Evolutionary conservation across 225 moss, liverwort and hornwort species (phyloP).

Genomic region (Asterella californica): DNA sequence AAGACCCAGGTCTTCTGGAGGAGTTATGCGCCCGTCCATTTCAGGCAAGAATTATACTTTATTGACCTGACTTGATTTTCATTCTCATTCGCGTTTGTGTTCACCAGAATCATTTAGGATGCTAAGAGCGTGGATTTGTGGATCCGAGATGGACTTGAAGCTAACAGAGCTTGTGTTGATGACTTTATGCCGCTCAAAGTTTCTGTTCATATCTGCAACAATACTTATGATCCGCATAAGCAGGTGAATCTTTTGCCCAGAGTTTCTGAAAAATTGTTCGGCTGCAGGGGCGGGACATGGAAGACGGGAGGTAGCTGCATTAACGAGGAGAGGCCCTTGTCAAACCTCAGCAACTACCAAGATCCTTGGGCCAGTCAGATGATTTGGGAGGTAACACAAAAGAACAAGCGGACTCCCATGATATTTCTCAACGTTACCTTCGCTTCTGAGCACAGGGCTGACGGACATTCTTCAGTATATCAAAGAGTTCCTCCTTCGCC

Average conservation of each 20-base stretch:
- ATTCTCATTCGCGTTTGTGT: neutral
- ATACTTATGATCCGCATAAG: neutral
- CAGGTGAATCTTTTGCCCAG: neutral
- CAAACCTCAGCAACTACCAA: slow-evolving; percentile 44
- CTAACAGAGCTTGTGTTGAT: too few relatives aligned
- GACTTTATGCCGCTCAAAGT: neutral
- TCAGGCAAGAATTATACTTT: slow-evolving; percentile 40
- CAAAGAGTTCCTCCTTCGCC: slow-evolving; percentile 53
- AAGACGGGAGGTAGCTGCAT: slow-evolving; percentile 72
- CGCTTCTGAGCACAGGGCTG: slow-evolving; percentile 62
- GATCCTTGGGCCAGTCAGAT: slow-evolving; percentile 51
- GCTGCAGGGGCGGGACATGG: slow-evolving; percentile 69
- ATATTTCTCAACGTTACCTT: slow-evolving; percentile 69
- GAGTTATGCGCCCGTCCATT: slow-evolving; percentile 73
- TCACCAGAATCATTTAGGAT: neutral
- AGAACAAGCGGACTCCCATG: slow-evolving; percentile 32
- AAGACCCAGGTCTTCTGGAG: slow-evolving; percentile 67
- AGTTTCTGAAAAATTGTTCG: neutral
- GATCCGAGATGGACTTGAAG: neutral
- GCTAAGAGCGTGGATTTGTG: neutral
- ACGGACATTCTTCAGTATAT: slow-evolving; percentile 66
- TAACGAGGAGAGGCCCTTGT: slow-evolving; percentile 40
- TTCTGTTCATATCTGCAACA: neutral
- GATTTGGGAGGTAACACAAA: slow-evolving; percentile 25
- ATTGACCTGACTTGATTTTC: neutral